These are phyloP conservation scores for Melastoma malabathricum DNA, from an alignment of 345 rosid genomes.

Conservation along the genomic window DNA sequence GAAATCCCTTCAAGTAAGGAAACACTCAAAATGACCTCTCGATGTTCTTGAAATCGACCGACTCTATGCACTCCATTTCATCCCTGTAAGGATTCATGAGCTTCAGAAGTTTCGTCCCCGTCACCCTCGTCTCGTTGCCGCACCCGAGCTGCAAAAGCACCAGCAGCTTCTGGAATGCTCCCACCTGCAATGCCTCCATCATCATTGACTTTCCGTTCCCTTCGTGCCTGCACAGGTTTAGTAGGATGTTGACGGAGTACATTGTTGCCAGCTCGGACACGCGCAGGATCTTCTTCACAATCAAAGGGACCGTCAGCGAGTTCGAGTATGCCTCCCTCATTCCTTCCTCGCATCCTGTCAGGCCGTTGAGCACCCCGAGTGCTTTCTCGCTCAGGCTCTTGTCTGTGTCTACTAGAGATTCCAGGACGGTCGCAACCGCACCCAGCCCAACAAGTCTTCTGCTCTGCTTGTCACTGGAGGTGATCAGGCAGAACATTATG, in stretches of 20 bases:
- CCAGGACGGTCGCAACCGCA: constrained; percentile 16
- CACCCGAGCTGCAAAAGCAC: constrained; percentile 44
- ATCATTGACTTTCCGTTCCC: constrained; percentile 5
- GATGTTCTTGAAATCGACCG: constrained; percentile 45
- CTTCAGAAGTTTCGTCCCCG: constrained; percentile 43
- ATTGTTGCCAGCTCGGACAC: constrained; percentile 23
- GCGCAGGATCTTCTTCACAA: constrained; percentile 37
- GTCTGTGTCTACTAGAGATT: constrained; percentile 17
- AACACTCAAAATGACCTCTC: constrained; percentile 37
- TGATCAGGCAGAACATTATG: constrained; percentile 21
- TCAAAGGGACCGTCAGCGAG: constrained; percentile 25
- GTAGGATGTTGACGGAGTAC: constrained; percentile 28
- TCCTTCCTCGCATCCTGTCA: constrained; percentile 22
- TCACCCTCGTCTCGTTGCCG: constrained; percentile 33
- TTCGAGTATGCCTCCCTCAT: constrained; percentile 21
- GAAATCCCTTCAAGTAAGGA: background rate
- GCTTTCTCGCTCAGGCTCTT: constrained; percentile 24
- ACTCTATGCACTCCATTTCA: constrained; percentile 43
- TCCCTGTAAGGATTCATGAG: constrained; percentile 40
- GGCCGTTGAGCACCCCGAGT: constrained; percentile 18
- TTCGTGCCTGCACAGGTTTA: constrained; percentile 27
- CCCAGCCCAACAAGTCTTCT: constrained; percentile 19
- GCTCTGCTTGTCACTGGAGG: constrained; percentile 9
- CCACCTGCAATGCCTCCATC: constrained; percentile 37
- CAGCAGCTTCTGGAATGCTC: constrained; percentile 48